phyloP scores from a whole-genome alignment of 257 asterid genomes.

The Vinca minor region DNA sequence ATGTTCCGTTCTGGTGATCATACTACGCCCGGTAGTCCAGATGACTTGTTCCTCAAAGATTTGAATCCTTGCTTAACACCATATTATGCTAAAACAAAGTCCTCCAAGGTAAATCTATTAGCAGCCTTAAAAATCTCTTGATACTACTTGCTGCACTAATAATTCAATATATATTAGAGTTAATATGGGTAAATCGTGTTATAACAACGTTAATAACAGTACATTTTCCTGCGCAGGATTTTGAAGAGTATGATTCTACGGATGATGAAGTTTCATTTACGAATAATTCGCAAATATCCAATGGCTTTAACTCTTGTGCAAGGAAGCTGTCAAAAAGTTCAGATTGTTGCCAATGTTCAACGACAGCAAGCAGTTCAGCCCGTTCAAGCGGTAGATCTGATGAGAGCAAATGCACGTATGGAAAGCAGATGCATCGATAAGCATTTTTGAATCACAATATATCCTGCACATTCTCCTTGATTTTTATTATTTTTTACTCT shows the following conservation, averaged over 20 bases:
- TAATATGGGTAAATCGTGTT: too few relatives aligned
- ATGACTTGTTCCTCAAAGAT: constrained; percentile 76
- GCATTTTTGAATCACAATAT: constrained; percentile 24
- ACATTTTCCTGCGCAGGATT: constrained; percentile 44
- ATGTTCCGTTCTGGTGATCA: constrained; percentile 69
- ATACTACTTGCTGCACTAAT: too few relatives aligned
- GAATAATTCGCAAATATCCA: constrained; percentile 20
- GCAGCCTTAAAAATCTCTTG: background rate
- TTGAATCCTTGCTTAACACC: constrained; percentile 95
- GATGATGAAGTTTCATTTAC: constrained; percentile 27
- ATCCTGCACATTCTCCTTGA: constrained; percentile 7
- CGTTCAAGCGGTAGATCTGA: constrained; percentile 50
- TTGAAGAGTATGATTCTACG: constrained; percentile 36
- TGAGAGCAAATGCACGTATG: constrained; percentile 36
- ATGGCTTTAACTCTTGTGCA: constrained; percentile 27
- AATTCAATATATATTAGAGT: too few relatives aligned
- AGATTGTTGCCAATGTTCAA: constrained; percentile 44
- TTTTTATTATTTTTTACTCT: constrained; percentile 8
- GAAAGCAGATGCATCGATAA: constrained; percentile 40
- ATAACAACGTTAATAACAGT: background rate
- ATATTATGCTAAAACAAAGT: constrained; percentile 50
- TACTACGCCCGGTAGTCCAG: constrained; percentile 67
- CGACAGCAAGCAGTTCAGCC: constrained; percentile 22
- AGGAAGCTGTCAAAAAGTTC: constrained; percentile 60
- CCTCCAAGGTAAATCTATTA: constrained; percentile 49